A percentile compares a stretch with the other conserved stretches of the same genome.
Conservation (phyloP, 306 rosid species). For the Alnus rubra region DNA sequence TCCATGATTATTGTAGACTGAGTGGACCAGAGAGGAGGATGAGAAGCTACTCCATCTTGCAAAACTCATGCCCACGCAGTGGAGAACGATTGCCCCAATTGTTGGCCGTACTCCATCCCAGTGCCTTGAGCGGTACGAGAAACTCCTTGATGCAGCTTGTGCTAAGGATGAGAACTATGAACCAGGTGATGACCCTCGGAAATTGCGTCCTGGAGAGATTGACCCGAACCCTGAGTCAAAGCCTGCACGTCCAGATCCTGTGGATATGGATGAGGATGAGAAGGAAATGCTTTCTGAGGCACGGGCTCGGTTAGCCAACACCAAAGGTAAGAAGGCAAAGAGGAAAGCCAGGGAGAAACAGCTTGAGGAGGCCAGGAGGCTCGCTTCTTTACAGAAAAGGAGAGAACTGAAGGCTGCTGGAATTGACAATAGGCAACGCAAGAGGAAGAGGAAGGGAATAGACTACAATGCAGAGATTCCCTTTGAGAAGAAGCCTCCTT, state of each 20-base stretch:
- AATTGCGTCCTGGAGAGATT: constrained; percentile 91
- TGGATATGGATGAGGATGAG: constrained; percentile 99
- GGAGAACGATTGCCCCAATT: constrained; percentile 96
- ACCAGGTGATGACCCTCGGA: constrained; percentile 90
- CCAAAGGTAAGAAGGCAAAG: constrained; percentile 91
- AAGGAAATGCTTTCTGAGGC: constrained; percentile 99
- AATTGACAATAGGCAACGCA: constrained; percentile 77
- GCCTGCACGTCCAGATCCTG: constrained; percentile 97
- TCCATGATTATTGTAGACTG: constrained; percentile 52
- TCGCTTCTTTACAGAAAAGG: constrained; percentile 94
- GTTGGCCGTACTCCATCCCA: constrained; percentile 95
- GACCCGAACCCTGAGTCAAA: constrained; percentile 94
- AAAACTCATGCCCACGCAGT: constrained; percentile 96
- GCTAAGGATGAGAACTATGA: constrained; percentile 93
- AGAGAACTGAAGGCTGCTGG: constrained; percentile 97
- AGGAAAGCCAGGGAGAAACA: constrained; percentile 96
- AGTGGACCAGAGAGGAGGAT: constrained; percentile 98
- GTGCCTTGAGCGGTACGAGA: constrained; percentile 89
- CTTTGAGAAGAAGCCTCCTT: constrained; percentile 92
- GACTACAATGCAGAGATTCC: constrained; percentile 93
- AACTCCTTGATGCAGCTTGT: constrained; percentile 92
- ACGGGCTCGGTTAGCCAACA: constrained; percentile 90
- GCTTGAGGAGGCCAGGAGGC: constrained; percentile 97
- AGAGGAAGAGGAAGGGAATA: constrained; percentile 90
- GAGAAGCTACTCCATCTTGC: constrained; percentile 93